Base-by-base conservation (phyloP, 169 alveolate genomes). In the Sarcocystis neurona region DNA sequence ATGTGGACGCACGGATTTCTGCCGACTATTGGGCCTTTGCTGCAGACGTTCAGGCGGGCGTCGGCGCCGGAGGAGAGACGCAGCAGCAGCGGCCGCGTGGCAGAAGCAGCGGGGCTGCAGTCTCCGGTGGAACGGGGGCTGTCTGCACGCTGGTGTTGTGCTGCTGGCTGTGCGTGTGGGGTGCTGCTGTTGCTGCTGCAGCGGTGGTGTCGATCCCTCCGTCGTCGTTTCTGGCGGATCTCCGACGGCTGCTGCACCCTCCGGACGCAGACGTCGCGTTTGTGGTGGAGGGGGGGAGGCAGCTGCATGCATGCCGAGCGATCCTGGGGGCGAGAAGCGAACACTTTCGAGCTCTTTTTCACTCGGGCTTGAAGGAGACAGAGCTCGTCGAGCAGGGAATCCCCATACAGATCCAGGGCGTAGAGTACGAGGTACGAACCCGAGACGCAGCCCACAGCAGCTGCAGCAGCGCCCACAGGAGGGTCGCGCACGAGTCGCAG, bases 271-370 rank as follows among this genome's bases (percentile, higher is more conserved):
- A 85, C 39, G 90, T 79, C 34, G 84, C 66, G 23, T 87, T 87
- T 46, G n/a, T 78, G 34, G 91, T 87, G 30, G 91, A 87, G 50
- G 91, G 86, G 4, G 66, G 91, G 53, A 72, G 50, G 68, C 47
- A 15, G n/a, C 23, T 60, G 75, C 84, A 56, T 32, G 74, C 82
- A 0, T 87, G 88, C 41, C 53, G 68, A 39, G 84, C 87, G 60
- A 56, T 75, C 12, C 84, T 87, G 39, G 89, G 72, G 92, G 77
- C 46, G 91, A 90, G 66, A 60, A 66, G 84, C 8, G 90, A 85
- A 12, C 90, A 85, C 58, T 94, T 94, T 77, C 89, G 94, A 48
- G 94, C 93, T 27, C 20, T 93, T 77, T 92, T 94, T 68, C 87
- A 72, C 80, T 91, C 91, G 41, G 95, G 95, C 27, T 47, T 93